These are phyloP conservation scores for Ogataea saltuana DNA, from an alignment of 805 yeast genomes.

Conservation along the genomic window DNA sequence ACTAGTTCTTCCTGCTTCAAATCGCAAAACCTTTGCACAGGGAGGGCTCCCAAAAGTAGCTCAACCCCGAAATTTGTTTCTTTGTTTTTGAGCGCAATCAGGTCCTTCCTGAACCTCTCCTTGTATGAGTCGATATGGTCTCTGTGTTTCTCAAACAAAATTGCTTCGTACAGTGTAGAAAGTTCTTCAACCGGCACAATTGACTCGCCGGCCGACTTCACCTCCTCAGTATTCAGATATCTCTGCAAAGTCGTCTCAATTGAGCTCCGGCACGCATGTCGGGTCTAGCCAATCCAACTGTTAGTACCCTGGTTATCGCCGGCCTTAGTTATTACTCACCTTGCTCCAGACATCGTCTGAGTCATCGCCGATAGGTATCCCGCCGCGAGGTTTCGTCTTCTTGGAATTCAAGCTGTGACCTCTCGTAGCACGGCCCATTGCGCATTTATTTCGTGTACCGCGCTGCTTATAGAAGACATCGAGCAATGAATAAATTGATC, in stretches of 20 bases:
- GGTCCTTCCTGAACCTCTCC: constrained; percentile 33
- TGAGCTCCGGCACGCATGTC: constrained; percentile 28
- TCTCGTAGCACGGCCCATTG: neutral
- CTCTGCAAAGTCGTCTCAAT: constrained; percentile 21
- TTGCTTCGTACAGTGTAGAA: constrained; percentile 29
- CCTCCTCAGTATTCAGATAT: constrained; percentile 3
- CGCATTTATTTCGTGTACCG: neutral
- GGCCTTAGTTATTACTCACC: constrained; percentile 12
- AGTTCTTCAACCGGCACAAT: constrained; percentile 3
- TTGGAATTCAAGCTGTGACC: constrained; percentile 10
- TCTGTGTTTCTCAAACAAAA: constrained; percentile 19
- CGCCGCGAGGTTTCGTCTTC: constrained; percentile 2
- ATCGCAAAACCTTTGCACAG: constrained; percentile 24
- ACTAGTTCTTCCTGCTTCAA: constrained; percentile 28
- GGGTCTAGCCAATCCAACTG: constrained; percentile 20
- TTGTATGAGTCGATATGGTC: constrained; percentile 26
- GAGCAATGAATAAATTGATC: neutral
- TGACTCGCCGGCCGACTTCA: constrained; percentile 3
- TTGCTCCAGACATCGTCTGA: constrained; percentile 28
- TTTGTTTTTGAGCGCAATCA: constrained; percentile 32
- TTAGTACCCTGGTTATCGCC: constrained; percentile 1
- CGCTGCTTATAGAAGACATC: neutral
- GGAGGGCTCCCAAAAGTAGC: constrained; percentile 22
- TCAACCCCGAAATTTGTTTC: constrained; percentile 28
- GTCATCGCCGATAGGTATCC: constrained; percentile 24